Conservation (phyloP, 805 yeast genomes). For the Yarrowia porcina region DNA sequence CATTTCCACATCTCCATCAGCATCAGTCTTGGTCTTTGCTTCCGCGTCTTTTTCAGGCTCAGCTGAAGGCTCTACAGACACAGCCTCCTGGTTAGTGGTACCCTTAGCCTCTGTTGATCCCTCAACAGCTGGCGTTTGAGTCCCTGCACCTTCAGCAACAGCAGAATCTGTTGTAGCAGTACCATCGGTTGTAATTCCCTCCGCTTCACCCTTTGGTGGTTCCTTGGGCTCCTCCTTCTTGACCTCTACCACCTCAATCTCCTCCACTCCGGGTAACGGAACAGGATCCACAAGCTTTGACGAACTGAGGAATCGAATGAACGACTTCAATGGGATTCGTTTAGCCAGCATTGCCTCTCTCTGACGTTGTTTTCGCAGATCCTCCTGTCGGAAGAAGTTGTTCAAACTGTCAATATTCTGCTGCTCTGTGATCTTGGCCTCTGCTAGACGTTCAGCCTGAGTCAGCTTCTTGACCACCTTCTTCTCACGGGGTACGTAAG, state of each 20-base stretch:
- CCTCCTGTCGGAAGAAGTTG: slow-evolving; percentile 78
- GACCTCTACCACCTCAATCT: slow-evolving; percentile 32
- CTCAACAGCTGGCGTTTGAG: neutral
- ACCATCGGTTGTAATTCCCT: neutral
- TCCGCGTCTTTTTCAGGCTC: neutral
- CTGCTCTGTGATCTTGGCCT: slow-evolving; percentile 83
- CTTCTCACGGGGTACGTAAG: slow-evolving; percentile 39
- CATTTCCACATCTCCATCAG: neutral
- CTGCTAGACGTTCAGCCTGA: slow-evolving; percentile 69
- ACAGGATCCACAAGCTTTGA: slow-evolving; percentile 57
- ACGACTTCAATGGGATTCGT: slow-evolving; percentile 58
- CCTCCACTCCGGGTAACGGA: slow-evolving; percentile 31
- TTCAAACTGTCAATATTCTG: slow-evolving; percentile 70
- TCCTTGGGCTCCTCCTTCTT: slow-evolving; percentile 42
- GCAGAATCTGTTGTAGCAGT: neutral
- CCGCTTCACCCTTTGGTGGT: slow-evolving; percentile 28
- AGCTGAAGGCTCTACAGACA: slow-evolving; percentile 27
- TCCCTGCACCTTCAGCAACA: too few species aligned
- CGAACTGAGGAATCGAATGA: slow-evolving; percentile 51
- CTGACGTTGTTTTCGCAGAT: slow-evolving; percentile 72
- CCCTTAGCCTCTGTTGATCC: neutral
- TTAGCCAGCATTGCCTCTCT: slow-evolving; percentile 66
- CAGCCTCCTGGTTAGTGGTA: neutral
- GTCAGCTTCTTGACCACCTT: slow-evolving; percentile 45
- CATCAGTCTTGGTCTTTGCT: neutral